Evolutionary conservation across 305 asterid species (phyloP).

Genomic region (Fraxinus velutina): DNA sequence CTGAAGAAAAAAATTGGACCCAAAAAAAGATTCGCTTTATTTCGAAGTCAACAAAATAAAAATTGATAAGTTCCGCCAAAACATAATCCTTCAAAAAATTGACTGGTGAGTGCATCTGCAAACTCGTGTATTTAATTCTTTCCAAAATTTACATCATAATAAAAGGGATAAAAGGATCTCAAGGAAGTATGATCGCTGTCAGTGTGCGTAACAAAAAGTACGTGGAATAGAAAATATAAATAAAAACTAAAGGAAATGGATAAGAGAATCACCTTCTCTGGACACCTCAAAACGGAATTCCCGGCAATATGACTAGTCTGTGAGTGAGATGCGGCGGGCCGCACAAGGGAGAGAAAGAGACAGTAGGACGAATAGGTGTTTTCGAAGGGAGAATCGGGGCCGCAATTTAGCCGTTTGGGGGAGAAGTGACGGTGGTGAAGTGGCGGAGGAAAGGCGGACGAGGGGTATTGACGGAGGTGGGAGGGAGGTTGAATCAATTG

Average conservation of each 20-base stretch:
- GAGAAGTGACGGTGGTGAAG: not conserved
- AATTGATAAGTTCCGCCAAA: not conserved
- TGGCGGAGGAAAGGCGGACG: slow-evolving; percentile 8
- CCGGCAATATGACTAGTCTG: slow-evolving; percentile 17
- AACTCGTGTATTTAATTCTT: not conserved
- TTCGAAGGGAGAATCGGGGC: slow-evolving; percentile 1
- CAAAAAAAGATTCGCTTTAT: slow-evolving; percentile 2
- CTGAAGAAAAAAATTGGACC: slow-evolving; percentile 19
- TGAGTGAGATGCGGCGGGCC: slow-evolving; percentile 21
- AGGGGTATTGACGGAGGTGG: not conserved
- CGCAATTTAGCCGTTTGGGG: not conserved
- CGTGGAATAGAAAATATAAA: not conserved
- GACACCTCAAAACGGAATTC: slow-evolving; percentile 17
- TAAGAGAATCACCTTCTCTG: slow-evolving; percentile 16
- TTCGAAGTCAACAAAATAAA: slow-evolving; percentile 22
- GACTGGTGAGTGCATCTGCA: not conserved
- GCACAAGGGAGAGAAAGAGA: not conserved
- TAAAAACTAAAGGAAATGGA: not conserved
- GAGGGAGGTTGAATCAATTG: slow-evolving; percentile 3
- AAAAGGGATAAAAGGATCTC: not conserved
- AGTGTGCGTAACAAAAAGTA: not conserved
- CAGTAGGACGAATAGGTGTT: not conserved
- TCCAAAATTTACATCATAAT: not conserved
- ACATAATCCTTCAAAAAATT: not conserved
- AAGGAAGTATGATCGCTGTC: slow-evolving; percentile 20